phyloP scores from a whole-genome alignment of 164 flowering plant species.

The Sedum album region DNA sequence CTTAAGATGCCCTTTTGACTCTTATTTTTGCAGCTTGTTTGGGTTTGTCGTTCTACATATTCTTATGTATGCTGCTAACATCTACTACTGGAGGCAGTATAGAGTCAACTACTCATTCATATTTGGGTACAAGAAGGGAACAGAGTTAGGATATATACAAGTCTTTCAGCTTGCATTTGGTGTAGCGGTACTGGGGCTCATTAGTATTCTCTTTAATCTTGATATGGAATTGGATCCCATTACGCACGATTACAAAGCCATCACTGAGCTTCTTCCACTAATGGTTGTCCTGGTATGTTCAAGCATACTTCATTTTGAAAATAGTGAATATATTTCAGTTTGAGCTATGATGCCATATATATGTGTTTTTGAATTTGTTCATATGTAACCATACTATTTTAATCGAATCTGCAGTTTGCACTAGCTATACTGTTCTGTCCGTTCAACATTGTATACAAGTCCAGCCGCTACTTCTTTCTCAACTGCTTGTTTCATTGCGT shows the following conservation, averaged over 20 bases:
- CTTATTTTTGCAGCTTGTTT: slow-evolving; percentile 36
- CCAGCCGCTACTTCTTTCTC: slow-evolving; percentile 40
- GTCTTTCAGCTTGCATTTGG: slow-evolving; percentile 38
- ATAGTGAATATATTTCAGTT: no score
- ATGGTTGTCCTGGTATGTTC: slow-evolving; percentile 22
- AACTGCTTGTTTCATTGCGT: slow-evolving; percentile 28
- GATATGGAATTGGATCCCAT: slow-evolving; percentile 50
- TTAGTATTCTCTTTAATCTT: slow-evolving; percentile 38
- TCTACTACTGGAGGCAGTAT: slow-evolving; percentile 54
- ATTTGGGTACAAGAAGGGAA: slow-evolving; percentile 57
- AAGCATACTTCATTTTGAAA: neutral
- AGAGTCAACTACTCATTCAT: slow-evolving; percentile 58
- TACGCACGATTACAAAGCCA: slow-evolving; percentile 30
- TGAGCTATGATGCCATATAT: neutral
- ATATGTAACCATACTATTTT: neutral
- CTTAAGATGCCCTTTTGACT: neutral
- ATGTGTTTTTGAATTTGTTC: neutral
- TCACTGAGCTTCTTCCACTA: slow-evolving; percentile 45
- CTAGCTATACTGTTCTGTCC: slow-evolving; percentile 31
- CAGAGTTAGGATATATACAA: slow-evolving; percentile 48
- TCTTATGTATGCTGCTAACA: slow-evolving; percentile 43
- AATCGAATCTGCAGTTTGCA: slow-evolving; percentile 25
- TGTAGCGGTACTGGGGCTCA: slow-evolving; percentile 36
- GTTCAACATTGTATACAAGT: slow-evolving; percentile 37
- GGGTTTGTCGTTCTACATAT: slow-evolving; percentile 52